A percentile compares a stretch with the other conserved stretches of the same genome.
phyloP scores from a whole-genome alignment of 2,329 filamentous ascomycete species.

The Exophiala xenobiotica region DNA sequence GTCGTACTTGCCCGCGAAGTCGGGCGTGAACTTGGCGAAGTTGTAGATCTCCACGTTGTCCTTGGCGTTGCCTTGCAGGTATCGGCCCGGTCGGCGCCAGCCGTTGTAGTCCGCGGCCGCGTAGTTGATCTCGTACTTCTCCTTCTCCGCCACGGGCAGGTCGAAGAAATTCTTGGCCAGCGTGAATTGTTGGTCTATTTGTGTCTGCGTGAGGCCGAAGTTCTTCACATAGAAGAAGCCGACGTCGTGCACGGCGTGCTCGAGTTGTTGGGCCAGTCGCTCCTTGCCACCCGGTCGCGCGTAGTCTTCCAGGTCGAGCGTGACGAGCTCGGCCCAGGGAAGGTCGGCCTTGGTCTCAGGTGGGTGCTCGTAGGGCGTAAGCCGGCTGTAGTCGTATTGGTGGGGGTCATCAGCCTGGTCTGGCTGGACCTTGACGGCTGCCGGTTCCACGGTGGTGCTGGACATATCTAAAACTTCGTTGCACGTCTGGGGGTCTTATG shows the following conservation, averaged over 20 bases:
- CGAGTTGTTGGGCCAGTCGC: slow-evolving; percentile 52
- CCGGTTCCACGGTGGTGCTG: too few relatives aligned
- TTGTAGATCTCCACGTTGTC: slow-evolving; percentile 62
- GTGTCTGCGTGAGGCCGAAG: slow-evolving; percentile 56
- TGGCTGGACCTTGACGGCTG: too few relatives aligned
- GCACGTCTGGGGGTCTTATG: too few relatives aligned
- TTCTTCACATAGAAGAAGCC: slow-evolving; percentile 64
- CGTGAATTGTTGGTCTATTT: slow-evolving; percentile 60
- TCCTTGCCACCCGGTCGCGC: slow-evolving; percentile 55
- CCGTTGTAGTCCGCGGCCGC: slow-evolving; percentile 57
- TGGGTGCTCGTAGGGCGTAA: slow-evolving; percentile 22
- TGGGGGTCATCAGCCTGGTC: too few relatives aligned
- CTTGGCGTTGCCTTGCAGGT: slow-evolving; percentile 24
- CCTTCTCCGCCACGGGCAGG: slow-evolving; percentile 57
- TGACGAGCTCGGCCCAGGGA: slow-evolving; percentile 57
- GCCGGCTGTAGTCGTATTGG: too few relatives aligned
- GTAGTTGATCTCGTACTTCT: slow-evolving; percentile 53
- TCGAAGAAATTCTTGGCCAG: slow-evolving; percentile 58
- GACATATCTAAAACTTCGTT: too few relatives aligned
- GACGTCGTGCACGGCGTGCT: slow-evolving; percentile 51
- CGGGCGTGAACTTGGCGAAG: slow-evolving; percentile 55
- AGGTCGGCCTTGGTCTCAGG: slow-evolving; percentile 21
- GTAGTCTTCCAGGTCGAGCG: slow-evolving; percentile 57
- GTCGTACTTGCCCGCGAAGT: slow-evolving; percentile 39
- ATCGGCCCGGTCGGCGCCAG: slow-evolving; percentile 49